These are phyloP conservation scores for Fusarium continuum DNA, from an alignment of 2,329 filamentous ascomycete species.

Conservation along the genomic window DNA sequence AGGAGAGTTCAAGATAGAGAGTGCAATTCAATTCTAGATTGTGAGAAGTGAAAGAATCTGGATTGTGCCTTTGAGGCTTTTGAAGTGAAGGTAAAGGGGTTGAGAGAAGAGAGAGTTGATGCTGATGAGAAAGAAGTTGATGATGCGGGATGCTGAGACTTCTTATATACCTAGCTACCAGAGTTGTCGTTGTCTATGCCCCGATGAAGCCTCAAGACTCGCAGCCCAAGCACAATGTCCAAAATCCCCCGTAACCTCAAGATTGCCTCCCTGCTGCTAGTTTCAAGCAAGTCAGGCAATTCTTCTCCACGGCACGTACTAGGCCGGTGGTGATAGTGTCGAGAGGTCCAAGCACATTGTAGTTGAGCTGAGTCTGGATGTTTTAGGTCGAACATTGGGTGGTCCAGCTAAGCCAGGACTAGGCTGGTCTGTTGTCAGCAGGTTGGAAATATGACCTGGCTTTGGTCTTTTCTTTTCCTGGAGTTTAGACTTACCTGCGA, in stretches of 20 bases:
- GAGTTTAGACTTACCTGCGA: not conserved
- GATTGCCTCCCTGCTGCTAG: not conserved
- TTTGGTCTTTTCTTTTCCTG: no score
- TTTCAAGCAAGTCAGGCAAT: not conserved
- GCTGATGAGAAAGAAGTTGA: constrained; percentile 14
- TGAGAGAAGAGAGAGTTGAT: constrained; percentile 13
- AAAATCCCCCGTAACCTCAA: not conserved
- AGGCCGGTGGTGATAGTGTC: not conserved
- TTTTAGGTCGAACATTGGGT: not conserved
- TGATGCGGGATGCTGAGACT: constrained; percentile 3
- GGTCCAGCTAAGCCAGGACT: constrained; percentile 10
- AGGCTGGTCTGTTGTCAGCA: constrained; percentile 5
- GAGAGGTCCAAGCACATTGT: constrained; percentile 19
- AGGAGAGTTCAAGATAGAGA: not conserved
- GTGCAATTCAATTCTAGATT: not conserved
- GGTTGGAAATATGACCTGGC: not conserved
- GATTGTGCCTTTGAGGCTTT: constrained; percentile 10
- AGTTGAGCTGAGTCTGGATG: constrained; percentile 4
- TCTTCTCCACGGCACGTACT: not conserved
- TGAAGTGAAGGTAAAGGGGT: constrained; percentile 20
- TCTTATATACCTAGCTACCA: constrained; percentile 28
- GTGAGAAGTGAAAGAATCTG: constrained; percentile 9
- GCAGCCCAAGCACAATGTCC: not conserved
- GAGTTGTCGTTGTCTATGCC: not conserved
- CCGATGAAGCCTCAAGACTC: not conserved